A percentile compares a stretch with the other conserved stretches of the same genome.
Evolutionary conservation across 2,329 filamentous ascomycete species (phyloP).

Genomic region (Endoconidiophora polonica): DNA sequence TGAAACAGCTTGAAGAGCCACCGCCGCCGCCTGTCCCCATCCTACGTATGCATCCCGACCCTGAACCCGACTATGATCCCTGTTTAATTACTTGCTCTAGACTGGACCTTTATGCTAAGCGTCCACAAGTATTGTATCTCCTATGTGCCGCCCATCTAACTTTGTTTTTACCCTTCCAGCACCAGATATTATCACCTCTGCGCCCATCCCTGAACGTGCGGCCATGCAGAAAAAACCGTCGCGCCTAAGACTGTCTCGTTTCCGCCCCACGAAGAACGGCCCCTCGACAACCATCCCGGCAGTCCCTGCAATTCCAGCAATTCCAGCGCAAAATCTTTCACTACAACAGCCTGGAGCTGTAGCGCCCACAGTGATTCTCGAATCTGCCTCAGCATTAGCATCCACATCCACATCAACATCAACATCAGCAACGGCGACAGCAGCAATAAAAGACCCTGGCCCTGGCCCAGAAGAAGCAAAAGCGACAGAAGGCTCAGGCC

Average conservation of each 20-base stretch:
- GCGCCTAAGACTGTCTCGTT: conserved; percentile 35
- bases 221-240: conserved; percentile 37
- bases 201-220: conserved; percentile 54
- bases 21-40: conserved; percentile 38
- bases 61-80: no score
- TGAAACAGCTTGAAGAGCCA: conserved; percentile 49
- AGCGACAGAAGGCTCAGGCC: neutral
- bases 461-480: neutral
- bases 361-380: no score
- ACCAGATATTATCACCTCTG: conserved; percentile 75
- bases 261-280: conserved; percentile 35
- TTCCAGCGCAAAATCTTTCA: neutral
- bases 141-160: neutral
- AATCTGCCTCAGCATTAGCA: neutral
- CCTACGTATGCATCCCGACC: conserved; percentile 26
- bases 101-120: no score
- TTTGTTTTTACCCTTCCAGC: conserved; percentile 24
- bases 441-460: neutral
- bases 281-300: conserved; percentile 13
- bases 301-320: neutral
- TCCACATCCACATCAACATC: neutral
- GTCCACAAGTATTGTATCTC: neutral
- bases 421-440: neutral
- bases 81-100: neutral
- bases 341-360: neutral